Conservation (phyloP, 805 yeast species). For the Tetrapisispora phaffii region DNA sequence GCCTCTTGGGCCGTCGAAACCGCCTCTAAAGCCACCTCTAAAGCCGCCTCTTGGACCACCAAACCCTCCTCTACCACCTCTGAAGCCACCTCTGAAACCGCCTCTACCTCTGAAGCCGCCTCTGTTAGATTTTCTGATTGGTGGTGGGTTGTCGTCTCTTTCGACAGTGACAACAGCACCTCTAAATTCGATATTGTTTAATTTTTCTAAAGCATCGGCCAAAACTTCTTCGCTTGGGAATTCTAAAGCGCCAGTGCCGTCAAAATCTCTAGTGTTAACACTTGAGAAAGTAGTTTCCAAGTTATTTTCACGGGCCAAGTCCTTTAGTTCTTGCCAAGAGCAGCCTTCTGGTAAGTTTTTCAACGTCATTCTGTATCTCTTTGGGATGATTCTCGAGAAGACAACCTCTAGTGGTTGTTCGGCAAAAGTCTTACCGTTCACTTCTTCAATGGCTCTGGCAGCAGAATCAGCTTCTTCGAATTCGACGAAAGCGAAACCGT, state of each 20-base stretch:
- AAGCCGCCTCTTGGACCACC: conserved; percentile 34
- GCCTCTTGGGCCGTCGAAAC: conserved; percentile 26
- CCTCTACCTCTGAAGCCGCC: conserved; percentile 43
- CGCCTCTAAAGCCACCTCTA: conserved; percentile 32
- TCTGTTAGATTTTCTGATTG: conserved; percentile 38
- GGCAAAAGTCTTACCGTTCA: conserved; percentile 61
- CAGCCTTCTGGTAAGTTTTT: conserved; percentile 63
- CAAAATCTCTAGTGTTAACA: conserved; percentile 37
- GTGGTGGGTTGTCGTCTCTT: conserved; percentile 55
- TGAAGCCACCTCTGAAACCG: conserved; percentile 34
- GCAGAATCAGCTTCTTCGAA: conserved; percentile 68
- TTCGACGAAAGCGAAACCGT: conserved; percentile 86
- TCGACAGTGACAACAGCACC: conserved; percentile 65
- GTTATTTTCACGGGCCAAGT: conserved; percentile 72
- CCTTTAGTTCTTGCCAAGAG: conserved; percentile 86
- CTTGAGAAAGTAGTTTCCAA: conserved; percentile 52
- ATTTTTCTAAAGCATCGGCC: conserved; percentile 59
- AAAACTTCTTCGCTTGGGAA: conserved; percentile 60
- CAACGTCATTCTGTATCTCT: conserved; percentile 63
- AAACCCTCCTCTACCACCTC: conserved; percentile 29
- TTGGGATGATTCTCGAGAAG: conserved; percentile 43
- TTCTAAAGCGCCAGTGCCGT: conserved; percentile 39
- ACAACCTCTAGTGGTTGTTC: conserved; percentile 39
- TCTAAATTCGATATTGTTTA: conserved; percentile 62
- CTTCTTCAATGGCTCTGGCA: conserved; percentile 60